These are phyloP conservation scores for Phalaenopsis equestris DNA, from an alignment of 106 monocot genomes.

Conservation along the genomic window DNA sequence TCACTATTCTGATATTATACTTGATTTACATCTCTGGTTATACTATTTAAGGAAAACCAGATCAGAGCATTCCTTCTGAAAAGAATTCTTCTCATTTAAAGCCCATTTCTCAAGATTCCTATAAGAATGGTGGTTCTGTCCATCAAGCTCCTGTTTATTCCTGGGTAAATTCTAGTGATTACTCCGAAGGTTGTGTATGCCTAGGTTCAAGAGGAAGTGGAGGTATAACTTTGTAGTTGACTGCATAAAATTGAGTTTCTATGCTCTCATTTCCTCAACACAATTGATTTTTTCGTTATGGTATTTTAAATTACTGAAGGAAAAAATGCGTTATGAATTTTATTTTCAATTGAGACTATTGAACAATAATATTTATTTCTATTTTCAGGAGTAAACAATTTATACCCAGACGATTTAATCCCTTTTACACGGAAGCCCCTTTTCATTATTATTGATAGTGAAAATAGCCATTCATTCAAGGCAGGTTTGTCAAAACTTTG, in stretches of 20 bases:
- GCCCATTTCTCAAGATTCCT: constrained; percentile 11
- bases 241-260: not conserved
- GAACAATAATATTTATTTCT: not conserved
- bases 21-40: constrained; percentile 5
- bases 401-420: constrained; percentile 87
- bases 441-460: constrained; percentile 88
- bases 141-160: constrained; percentile 12
- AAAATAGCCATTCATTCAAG: constrained; percentile 94
- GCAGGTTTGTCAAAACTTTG: constrained; percentile 98
- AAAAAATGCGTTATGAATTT: not conserved
- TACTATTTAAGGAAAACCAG: constrained; percentile 43
- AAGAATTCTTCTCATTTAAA: constrained; percentile 23
- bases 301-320: not conserved
- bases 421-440: constrained; percentile 91
- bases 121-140: constrained; percentile 14
- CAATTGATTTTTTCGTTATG: not conserved
- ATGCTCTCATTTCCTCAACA: not conserved
- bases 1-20: constrained; percentile 2
- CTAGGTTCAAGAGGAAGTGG: constrained; percentile 66
- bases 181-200: constrained; percentile 30
- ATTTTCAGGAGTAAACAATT: constrained; percentile 56
- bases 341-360: not conserved
- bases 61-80: constrained; percentile 36
- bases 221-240: constrained; percentile 29
- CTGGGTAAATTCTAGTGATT: constrained; percentile 12